phyloP scores from a whole-genome alignment of 2,329 filamentous ascomycete genomes.

The Alternaria ventricosa region DNA sequence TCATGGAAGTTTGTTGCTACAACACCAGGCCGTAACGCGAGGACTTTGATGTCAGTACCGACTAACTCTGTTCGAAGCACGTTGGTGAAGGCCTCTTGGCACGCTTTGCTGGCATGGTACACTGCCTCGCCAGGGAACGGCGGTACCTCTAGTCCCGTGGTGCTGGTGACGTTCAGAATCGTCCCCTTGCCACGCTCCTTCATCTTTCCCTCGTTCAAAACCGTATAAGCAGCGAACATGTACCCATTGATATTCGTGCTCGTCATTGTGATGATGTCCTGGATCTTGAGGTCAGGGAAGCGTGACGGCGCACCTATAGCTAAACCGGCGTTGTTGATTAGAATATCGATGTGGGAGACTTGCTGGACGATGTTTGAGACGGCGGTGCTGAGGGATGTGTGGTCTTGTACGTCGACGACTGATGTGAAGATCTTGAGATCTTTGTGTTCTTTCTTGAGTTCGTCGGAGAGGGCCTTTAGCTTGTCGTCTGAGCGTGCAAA shows the following conservation, averaged over 20 bases:
- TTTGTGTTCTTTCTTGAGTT: constrained; percentile 14
- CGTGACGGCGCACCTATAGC: constrained; percentile 54
- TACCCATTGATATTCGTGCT: constrained; percentile 57
- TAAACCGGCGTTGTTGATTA: constrained; percentile 59
- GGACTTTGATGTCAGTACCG: constrained; percentile 56
- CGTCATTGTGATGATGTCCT: constrained; percentile 55
- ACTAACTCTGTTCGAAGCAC: constrained; percentile 56
- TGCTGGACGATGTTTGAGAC: constrained; percentile 31
- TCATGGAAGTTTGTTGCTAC: constrained; percentile 59
- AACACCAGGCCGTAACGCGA: constrained; percentile 56
- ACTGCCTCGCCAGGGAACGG: constrained; percentile 59
- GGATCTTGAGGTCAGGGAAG: constrained; percentile 53
- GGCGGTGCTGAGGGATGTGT: constrained; percentile 36
- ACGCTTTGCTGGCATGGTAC: constrained; percentile 57
- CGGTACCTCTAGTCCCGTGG: constrained; percentile 56
- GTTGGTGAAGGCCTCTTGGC: constrained; percentile 59
- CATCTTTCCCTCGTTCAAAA: constrained; percentile 54
- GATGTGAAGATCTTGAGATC: constrained; percentile 33
- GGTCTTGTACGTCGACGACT: constrained; percentile 45
- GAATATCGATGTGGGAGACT: constrained; percentile 51
- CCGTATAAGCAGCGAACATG: constrained; percentile 56
- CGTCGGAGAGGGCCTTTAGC: constrained; percentile 25
- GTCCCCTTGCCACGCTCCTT: constrained; percentile 48
- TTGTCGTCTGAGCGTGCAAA: constrained; percentile 49
- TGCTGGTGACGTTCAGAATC: constrained; percentile 58